phyloP scores from a whole-genome alignment of 805 yeast genomes.

The Kodamaea restingae region DNA sequence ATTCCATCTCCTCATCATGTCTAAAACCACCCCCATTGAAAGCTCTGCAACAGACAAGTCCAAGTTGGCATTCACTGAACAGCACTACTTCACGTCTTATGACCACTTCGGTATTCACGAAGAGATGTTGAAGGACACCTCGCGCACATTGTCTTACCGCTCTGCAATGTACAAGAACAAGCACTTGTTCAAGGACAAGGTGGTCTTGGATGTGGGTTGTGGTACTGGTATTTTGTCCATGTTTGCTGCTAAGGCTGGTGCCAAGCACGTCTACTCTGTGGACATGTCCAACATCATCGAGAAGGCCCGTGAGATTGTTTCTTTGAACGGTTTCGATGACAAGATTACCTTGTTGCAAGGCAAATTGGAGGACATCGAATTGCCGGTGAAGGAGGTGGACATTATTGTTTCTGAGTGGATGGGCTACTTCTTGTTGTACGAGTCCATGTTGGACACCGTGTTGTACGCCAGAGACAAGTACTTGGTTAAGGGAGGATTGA shows the following conservation, averaged over 20 bases:
- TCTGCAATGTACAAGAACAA: conserved; percentile 89
- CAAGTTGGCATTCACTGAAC: conserved; percentile 67
- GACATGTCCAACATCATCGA: conserved; percentile 96
- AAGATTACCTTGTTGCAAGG: conserved; percentile 88
- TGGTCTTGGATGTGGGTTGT: conserved; percentile 97
- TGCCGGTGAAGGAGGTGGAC: conserved; percentile 88
- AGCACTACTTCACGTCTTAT: conserved; percentile 92
- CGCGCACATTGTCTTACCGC: conserved; percentile 87
- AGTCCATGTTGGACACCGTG: conserved; percentile 97
- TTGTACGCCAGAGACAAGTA: conserved; percentile 90
- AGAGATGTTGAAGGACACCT: conserved; percentile 95
- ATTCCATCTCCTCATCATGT: not conserved
- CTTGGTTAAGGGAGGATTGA: conserved; percentile 76
- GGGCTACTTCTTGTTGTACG: conserved; percentile 96
- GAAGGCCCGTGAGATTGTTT: conserved; percentile 88
- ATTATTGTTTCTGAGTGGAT: conserved; percentile 98
- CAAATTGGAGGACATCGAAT: conserved; percentile 84
- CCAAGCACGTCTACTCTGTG: conserved; percentile 94
- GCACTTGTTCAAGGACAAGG: conserved; percentile 83
- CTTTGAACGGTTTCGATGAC: conserved; percentile 77
- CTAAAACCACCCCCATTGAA: not conserved
- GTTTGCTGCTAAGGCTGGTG: conserved; percentile 99
- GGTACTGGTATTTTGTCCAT: conserved; percentile 97
- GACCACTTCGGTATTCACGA: conserved; percentile 98
- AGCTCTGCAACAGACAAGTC: conserved; percentile 59